Conservation (phyloP, 768 basidiomycete species). For the Podaxis rugospora region DNA sequence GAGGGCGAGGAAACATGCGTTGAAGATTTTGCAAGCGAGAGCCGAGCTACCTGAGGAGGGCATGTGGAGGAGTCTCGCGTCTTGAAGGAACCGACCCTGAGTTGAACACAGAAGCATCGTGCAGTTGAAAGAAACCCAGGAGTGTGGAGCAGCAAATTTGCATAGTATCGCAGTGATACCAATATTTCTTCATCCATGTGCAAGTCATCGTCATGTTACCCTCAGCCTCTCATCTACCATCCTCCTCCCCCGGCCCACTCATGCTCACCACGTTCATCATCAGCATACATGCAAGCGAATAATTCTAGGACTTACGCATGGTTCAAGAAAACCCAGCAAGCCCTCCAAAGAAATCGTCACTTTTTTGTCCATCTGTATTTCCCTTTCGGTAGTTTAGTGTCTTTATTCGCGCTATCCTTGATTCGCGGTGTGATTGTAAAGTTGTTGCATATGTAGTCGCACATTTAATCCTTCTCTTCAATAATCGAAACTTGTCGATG, state of each 20-base stretch:
- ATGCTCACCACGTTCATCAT: background rate
- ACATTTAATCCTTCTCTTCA: background rate
- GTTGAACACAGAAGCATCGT: background rate
- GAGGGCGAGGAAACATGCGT: constrained; percentile 54
- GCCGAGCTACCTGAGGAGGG: constrained; percentile 64
- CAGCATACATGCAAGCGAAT: background rate
- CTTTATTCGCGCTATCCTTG: background rate
- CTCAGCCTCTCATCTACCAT: background rate
- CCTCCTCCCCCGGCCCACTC: background rate
- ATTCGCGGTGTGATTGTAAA: background rate
- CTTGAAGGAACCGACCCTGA: constrained; percentile 12
- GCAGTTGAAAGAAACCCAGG: background rate
- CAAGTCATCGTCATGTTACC: background rate
- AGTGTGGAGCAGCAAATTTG: background rate
- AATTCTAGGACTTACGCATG: background rate
- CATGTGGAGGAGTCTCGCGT: constrained; percentile 80
- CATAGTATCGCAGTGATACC: constrained; percentile 10
- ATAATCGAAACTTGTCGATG: background rate
- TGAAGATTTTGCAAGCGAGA: constrained; percentile 67
- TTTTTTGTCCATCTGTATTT: background rate
- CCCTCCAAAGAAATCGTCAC: background rate
- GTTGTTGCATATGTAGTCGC: background rate
- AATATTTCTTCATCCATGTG: background rate
- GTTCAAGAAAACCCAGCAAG: background rate
- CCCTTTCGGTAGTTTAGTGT: background rate